These are phyloP conservation scores for Salix arbutifolia DNA, from an alignment of 345 rosid species.

Conservation along the genomic window DNA sequence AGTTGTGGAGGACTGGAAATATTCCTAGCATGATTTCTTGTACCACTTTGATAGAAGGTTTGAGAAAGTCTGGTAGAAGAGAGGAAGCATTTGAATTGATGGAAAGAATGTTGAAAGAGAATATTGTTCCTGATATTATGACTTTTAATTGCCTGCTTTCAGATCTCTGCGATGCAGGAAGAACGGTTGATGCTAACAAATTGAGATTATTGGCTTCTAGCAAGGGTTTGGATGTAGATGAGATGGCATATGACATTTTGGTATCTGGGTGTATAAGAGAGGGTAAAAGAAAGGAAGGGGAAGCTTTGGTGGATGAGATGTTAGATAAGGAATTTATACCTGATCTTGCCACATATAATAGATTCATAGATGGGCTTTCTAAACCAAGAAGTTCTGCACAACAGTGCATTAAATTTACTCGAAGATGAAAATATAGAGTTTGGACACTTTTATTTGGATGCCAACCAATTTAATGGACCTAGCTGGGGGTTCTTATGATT, in stretches of 20 bases:
- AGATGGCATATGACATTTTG: conserved; percentile 50
- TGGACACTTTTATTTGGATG: not conserved
- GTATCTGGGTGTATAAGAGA: conserved; percentile 56
- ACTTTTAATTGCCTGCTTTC: conserved; percentile 71
- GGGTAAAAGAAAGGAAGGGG: conserved; percentile 57
- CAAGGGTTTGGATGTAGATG: conserved; percentile 62
- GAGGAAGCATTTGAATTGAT: conserved; percentile 47
- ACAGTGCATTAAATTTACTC: not conserved
- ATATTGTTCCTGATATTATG: conserved; percentile 58
- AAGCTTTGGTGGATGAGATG: conserved; percentile 69
- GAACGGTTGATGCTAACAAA: conserved; percentile 50
- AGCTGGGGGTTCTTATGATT: not conserved
- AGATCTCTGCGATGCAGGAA: conserved; percentile 62
- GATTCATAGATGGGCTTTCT: conserved; percentile 56
- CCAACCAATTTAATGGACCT: not conserved
- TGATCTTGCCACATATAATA: conserved; percentile 65
- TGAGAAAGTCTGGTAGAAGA: conserved; percentile 52
- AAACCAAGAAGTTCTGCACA: conserved; percentile 4
- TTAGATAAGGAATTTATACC: conserved; percentile 70
- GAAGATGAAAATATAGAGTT: not conserved
- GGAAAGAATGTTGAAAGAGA: conserved; percentile 62
- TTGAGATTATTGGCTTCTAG: conserved; percentile 58
- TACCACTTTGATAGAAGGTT: conserved; percentile 70
- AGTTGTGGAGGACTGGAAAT: conserved; percentile 58
- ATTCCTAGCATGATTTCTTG: conserved; percentile 65